Conservation (phyloP, 352 stramenopile species). For the Globisporangium okanoganense region DNA sequence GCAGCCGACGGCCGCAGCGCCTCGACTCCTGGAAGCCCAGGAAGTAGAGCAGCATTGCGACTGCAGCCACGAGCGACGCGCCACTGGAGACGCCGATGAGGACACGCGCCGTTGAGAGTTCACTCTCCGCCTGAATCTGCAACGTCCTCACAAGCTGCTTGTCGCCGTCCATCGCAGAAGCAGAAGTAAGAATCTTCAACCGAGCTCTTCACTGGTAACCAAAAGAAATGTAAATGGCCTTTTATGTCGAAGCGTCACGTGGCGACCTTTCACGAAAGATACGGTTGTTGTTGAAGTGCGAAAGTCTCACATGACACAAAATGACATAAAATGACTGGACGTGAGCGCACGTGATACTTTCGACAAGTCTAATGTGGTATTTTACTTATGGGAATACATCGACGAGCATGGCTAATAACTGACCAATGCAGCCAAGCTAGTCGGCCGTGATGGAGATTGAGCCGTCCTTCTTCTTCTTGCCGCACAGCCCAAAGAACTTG, state of each 20-base stretch:
- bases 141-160: slow-evolving; percentile 34
- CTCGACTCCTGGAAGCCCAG: slow-evolving; percentile 58
- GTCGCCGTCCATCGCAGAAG: not conserved
- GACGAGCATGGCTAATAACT: no score
- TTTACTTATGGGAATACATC: no score
- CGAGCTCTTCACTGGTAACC: not conserved
- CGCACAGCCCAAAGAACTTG: slow-evolving; percentile 80
- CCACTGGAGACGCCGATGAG: slow-evolving; percentile 39
- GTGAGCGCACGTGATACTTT: not conserved
- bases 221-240: not conserved
- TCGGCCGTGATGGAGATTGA: slow-evolving; percentile 75
- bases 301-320: not conserved
- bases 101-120: slow-evolving; percentile 35
- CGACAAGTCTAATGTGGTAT: not conserved
- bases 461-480: slow-evolving; percentile 76
- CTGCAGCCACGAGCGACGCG: slow-evolving; percentile 37
- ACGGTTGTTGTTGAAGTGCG: not conserved
- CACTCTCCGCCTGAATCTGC: slow-evolving; percentile 3
- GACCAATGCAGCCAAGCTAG: slow-evolving; percentile 21
- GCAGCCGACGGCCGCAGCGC: slow-evolving; percentile 52
- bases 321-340: not conserved
- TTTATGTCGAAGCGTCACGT: not conserved
- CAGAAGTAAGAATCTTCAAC: not conserved
- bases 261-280: not conserved
- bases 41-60: slow-evolving; percentile 57